phyloP scores from a whole-genome alignment of 495 filamentous ascomycete species.

The Hyaloscypha finlandica region DNA sequence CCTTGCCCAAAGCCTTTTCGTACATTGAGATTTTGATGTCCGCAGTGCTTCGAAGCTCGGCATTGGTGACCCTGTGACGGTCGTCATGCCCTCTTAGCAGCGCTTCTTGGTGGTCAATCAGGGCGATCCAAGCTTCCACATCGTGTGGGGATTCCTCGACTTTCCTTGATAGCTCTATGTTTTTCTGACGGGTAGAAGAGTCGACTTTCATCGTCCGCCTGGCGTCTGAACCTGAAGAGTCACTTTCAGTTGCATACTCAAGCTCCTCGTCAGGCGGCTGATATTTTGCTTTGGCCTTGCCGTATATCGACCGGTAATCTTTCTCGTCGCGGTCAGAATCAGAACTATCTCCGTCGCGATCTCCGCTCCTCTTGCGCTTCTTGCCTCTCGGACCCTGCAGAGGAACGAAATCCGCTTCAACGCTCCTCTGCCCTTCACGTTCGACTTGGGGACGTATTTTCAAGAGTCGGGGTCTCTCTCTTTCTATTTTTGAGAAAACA shows the following conservation, averaged over 20 bases:
- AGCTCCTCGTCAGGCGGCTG: constrained; percentile 52
- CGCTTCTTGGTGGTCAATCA: constrained; percentile 73
- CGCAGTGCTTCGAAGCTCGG: constrained; percentile 67
- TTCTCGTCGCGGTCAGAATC: constrained; percentile 51
- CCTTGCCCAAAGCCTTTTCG: constrained; percentile 69
- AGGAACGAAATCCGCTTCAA: constrained; percentile 47
- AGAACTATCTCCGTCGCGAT: constrained; percentile 31
- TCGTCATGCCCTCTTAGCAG: constrained; percentile 51
- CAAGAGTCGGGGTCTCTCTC: constrained; percentile 37
- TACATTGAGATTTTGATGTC: constrained; percentile 83
- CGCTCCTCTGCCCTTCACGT: constrained; percentile 32
- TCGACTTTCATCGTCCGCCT: constrained; percentile 31
- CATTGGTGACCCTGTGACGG: constrained; percentile 48
- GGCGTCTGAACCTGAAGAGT: constrained; percentile 42
- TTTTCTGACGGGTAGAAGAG: constrained; percentile 44
- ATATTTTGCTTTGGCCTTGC: constrained; percentile 53
- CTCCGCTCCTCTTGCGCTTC: constrained; percentile 34
- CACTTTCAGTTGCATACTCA: constrained; percentile 53
- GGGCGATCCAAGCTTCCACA: constrained; percentile 69
- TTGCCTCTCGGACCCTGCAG: constrained; percentile 29
- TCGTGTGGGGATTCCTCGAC: constrained; percentile 67
- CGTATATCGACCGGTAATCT: constrained; percentile 72
- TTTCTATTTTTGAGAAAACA: constrained; percentile 40
- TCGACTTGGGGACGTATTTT: constrained; percentile 37
- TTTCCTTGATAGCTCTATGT: constrained; percentile 57